Base-by-base conservation (phyloP, 345 rosid species). In the Reutealis trisperma region DNA sequence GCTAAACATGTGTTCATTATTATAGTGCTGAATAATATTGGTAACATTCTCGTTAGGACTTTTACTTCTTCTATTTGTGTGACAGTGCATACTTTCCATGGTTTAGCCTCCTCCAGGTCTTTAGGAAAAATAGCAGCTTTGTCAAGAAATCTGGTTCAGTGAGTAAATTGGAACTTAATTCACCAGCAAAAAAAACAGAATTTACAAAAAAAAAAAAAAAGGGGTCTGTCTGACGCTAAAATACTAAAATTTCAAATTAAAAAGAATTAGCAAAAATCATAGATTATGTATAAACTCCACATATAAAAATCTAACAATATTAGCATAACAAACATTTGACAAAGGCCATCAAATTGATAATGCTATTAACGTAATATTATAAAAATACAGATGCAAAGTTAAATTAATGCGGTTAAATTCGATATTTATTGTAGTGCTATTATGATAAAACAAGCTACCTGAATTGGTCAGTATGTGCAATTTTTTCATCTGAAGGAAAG, bases 61-160 rank as follows among this genome's bases (percentile, higher is more conserved):
- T 87, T 85, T 25, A 84, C 87, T 82, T 87, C 88, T 82, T 85
- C 90, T 5, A 85, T 88, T 66, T 88, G 88, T 25, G 88, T 87
- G 72, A 85, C 85, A 0, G 80, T 84, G 79, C 88, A 88, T 15
- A 79, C 81, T 54, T 34, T 81, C 86, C 87, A 81, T 70, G 67
- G 77, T 11, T 25, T 44, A 0, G 77, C 67, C 22, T 63, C 51
- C 10, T 67, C 51, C 10, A 22, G 14, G 52, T 77, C 81, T 16
- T 75, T 32, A 5, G 75, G 73, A 59, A 79, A 32, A 63, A 84
- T 64, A 0, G 85, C 86, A 5, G 87, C 87, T 78, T 84, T 88
- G 81, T 86, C 89, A 14, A 86, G 73, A 49, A 84, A 82, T 62
- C 90, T 83, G 81, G 10, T 44, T 65, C 60, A 59, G 62, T 6